Percentiles rank a stretch among this genome's conserved stretches.
phyloP scores from a whole-genome alignment of 169 alveolate species.

The Plasmodium blacklocki region DNA sequence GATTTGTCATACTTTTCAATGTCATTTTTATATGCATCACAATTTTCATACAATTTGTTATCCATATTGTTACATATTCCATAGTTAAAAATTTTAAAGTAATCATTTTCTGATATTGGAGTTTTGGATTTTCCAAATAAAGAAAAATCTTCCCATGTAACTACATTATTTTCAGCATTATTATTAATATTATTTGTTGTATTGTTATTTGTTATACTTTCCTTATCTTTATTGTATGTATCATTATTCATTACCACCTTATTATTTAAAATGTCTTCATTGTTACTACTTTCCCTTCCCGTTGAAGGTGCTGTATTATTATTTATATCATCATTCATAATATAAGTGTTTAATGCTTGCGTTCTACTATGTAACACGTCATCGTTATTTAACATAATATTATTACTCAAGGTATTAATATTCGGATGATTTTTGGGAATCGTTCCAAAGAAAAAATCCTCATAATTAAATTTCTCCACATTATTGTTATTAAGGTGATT shows the following conservation, averaged over 20 bases:
- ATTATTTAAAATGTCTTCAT: too few species aligned
- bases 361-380: constrained; percentile 10
- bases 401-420: neutral
- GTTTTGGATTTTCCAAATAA: constrained; percentile 42
- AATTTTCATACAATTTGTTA: constrained; percentile 34
- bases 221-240: neutral
- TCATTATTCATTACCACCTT: neutral
- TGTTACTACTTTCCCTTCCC: too few species aligned
- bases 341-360: constrained; percentile 10
- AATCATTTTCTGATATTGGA: constrained; percentile 23
- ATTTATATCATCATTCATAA: neutral
- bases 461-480: constrained; percentile 31
- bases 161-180: constrained; percentile 14
- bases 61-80: constrained; percentile 64
- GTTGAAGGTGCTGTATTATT: neutral
- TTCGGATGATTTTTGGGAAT: neutral
- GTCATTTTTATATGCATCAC: constrained; percentile 29
- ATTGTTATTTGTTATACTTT: neutral
- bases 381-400: too few species aligned
- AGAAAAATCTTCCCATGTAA: constrained; percentile 50
- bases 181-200: constrained; percentile 1
- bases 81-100: constrained; percentile 65
- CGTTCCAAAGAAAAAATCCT: constrained; percentile 25
- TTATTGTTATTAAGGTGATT: constrained; percentile 1
- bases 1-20: constrained; percentile 53